Percentiles rank a stretch among this genome's conserved stretches.
Conservation (phyloP, 257 asterid species). For the Gentiana dahurica region DNA sequence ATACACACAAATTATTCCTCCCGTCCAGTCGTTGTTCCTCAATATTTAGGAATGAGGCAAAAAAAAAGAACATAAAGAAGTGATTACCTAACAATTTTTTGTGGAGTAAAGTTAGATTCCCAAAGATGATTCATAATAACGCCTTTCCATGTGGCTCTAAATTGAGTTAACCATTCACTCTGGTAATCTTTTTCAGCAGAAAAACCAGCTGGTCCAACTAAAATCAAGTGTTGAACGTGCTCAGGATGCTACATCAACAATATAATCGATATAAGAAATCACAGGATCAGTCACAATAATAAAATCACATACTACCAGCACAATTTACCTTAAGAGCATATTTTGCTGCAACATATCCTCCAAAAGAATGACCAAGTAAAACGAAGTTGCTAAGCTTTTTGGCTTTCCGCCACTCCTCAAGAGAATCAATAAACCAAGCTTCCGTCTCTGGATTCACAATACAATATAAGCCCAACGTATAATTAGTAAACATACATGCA, state of each 20-base stretch:
- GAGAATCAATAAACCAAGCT: slow-evolving; percentile 73
- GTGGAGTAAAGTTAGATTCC: slow-evolving; percentile 97
- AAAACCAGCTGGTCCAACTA: slow-evolving; percentile 97
- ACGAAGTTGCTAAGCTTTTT: slow-evolving; percentile 75
- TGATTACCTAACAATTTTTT: slow-evolving; percentile 66
- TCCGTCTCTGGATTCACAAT: slow-evolving; percentile 58
- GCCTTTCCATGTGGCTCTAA: slow-evolving; percentile 87
- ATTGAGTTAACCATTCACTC: slow-evolving; percentile 49
- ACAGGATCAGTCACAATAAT: neutral
- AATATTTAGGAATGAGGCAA: neutral
- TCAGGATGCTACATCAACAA: slow-evolving; percentile 68
- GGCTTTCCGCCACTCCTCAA: slow-evolving; percentile 96
- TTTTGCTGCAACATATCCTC: slow-evolving; percentile 91
- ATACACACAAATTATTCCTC: no score
- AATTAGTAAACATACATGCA: neutral
- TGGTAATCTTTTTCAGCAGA: slow-evolving; percentile 60
- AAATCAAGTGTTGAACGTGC: slow-evolving; percentile 71
- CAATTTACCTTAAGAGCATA: slow-evolving; percentile 78
- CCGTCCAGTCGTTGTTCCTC: neutral
- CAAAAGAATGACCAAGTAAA: slow-evolving; percentile 95
- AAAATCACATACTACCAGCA: neutral
- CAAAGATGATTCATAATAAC: slow-evolving; percentile 78
- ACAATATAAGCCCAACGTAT: neutral
- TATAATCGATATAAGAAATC: slow-evolving; percentile 11
- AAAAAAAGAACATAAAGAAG: neutral